These are phyloP conservation scores for Leishmania aethiopica DNA, from an alignment of 208 protist species.

Conservation along the genomic window DNA sequence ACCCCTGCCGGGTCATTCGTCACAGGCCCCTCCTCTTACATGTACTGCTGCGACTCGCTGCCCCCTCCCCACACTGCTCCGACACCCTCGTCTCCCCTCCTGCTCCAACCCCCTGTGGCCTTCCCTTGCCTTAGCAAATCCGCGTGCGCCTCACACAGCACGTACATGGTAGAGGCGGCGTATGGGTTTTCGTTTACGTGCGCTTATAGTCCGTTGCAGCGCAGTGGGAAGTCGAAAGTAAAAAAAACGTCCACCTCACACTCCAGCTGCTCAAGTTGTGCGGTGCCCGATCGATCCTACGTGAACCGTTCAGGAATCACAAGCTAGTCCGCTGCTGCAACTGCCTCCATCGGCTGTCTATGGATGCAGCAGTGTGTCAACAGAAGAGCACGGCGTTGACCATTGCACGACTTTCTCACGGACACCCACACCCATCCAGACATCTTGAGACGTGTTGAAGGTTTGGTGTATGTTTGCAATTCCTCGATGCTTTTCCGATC, in stretches of 20 bases:
- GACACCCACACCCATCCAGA: background rate
- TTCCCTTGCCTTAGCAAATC: background rate
- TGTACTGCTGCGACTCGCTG: background rate
- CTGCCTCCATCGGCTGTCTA: background rate
- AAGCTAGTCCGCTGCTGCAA: background rate
- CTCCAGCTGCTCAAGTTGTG: background rate
- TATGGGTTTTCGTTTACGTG: background rate
- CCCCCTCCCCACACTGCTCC: background rate
- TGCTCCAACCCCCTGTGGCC: background rate
- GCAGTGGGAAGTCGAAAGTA: background rate
- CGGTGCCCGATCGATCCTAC: background rate
- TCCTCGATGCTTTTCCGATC: constrained; percentile 48
- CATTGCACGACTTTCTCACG: background rate
- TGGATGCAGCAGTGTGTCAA: background rate
- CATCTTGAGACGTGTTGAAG: background rate
- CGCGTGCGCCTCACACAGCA: background rate
- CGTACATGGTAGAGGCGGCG: background rate
- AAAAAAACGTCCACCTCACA: background rate
- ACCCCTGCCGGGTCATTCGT: background rate
- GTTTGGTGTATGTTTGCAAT: background rate
- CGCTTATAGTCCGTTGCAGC: background rate
- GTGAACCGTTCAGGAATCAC: background rate
- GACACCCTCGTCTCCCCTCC: background rate
- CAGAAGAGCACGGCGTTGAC: background rate
- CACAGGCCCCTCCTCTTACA: background rate